These are phyloP conservation scores for Arachis stenosperma DNA, from an alignment of 306 rosid genomes.

Conservation along the genomic window DNA sequence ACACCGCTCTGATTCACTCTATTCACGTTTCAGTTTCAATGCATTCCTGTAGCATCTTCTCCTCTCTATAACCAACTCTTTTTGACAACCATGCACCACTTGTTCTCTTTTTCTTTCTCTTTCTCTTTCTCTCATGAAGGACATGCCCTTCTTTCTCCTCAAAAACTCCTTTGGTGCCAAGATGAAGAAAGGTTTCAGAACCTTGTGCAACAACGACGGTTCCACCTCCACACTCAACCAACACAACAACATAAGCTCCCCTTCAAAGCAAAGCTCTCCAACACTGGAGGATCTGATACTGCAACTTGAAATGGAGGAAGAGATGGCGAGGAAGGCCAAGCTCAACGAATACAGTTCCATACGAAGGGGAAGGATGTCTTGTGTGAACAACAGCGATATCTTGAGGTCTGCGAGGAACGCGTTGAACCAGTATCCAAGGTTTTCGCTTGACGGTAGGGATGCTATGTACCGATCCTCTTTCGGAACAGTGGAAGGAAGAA, in stretches of 20 bases:
- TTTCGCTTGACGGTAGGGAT: conserved; percentile 93
- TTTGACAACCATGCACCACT: conserved; percentile 37
- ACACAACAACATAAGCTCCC: conserved; percentile 40
- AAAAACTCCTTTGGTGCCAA: conserved; percentile 75
- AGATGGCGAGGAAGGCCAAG: conserved; percentile 57
- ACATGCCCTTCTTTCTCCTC: conserved; percentile 72
- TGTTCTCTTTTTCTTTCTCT: background rate
- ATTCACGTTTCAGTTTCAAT: conserved; percentile 71
- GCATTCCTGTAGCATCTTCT: conserved; percentile 8
- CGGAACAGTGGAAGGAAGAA: conserved; percentile 55
- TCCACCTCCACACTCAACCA: conserved; percentile 66
- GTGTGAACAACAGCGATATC: conserved; percentile 80
- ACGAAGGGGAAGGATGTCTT: conserved; percentile 64
- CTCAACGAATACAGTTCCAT: conserved; percentile 37
- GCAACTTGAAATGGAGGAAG: conserved; percentile 74
- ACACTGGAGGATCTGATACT: conserved; percentile 75
- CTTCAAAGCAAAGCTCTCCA: conserved; percentile 46
- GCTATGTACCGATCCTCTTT: conserved; percentile 85
- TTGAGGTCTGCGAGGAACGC: conserved; percentile 87
- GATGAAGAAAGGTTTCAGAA: conserved; percentile 79
- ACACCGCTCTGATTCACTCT: conserved; percentile 73
- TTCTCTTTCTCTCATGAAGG: conserved; percentile 42
- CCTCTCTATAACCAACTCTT: conserved; percentile 33
- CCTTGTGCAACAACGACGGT: conserved; percentile 59
- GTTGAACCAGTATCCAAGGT: conserved; percentile 88